phyloP scores from a whole-genome alignment of 2,329 filamentous ascomycete species.

The Aureobasidium subglaciale region DNA sequence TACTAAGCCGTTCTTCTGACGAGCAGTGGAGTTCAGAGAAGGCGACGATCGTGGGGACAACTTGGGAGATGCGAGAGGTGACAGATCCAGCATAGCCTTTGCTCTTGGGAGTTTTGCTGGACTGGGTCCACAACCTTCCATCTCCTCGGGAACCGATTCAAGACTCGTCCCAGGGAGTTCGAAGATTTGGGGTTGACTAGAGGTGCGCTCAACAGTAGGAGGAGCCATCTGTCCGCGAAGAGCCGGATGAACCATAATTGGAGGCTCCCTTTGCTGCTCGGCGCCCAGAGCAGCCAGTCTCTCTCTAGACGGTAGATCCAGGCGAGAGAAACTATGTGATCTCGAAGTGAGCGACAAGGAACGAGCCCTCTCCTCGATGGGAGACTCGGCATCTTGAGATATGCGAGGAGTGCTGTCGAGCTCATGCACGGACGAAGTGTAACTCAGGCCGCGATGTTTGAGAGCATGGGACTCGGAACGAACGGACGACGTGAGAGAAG shows the following conservation, averaged over 20 bases:
- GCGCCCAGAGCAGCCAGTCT: conserved; percentile 10
- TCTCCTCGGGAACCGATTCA: conserved; percentile 41
- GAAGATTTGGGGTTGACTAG: conserved; percentile 24
- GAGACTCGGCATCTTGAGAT: background rate
- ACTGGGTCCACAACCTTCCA: conserved; percentile 26
- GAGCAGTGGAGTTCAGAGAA: background rate
- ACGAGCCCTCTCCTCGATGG: background rate
- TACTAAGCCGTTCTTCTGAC: background rate
- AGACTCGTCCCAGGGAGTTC: conserved; percentile 32
- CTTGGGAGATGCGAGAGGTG: background rate
- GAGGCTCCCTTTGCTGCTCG: conserved; percentile 16
- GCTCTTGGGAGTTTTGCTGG: background rate
- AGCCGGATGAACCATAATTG: conserved; percentile 17
- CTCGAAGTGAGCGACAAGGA: background rate
- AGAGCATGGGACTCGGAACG: background rate
- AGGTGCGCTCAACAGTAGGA: conserved; percentile 10
- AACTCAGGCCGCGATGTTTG: background rate
- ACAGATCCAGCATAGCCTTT: background rate
- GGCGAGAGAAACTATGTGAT: background rate
- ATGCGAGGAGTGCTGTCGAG: conserved; percentile 5
- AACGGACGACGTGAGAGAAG: background rate
- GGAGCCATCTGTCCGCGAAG: conserved; percentile 1
- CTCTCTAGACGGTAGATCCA: conserved; percentile 20
- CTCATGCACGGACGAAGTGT: background rate
- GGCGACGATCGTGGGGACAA: background rate